Percentiles rank a stretch among this genome's conserved stretches.
Evolutionary conservation across 345 rosid genomes (phyloP).

Genomic region (Brassica incana): DNA sequence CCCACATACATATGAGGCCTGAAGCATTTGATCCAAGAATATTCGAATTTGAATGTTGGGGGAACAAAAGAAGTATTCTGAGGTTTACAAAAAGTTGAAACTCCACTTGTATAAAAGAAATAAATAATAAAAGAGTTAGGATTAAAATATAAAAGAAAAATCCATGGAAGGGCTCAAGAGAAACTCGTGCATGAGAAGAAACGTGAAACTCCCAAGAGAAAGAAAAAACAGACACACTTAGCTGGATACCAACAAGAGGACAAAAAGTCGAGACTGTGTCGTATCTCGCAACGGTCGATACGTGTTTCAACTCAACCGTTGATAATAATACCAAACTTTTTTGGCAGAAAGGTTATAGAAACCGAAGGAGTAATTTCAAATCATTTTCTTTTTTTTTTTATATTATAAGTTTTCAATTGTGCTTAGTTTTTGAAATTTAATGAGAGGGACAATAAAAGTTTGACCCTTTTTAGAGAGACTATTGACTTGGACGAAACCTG

Average conservation of each 20-base stretch:
- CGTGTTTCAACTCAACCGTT: conserved; percentile 34
- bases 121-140: neutral
- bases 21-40: neutral
- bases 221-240: neutral
- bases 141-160: neutral
- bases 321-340: conserved; percentile 15
- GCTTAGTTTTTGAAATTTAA: conserved; percentile 47
- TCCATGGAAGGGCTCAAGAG: conserved; percentile 34
- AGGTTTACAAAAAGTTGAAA: neutral
- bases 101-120: neutral
- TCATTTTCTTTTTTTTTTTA: neutral
- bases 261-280: conserved; percentile 19
- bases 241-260: conserved; percentile 28
- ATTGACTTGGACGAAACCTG: conserved; percentile 42
- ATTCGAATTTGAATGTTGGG: neutral
- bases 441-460: conserved; percentile 54
- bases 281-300: conserved; percentile 32
- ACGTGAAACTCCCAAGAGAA: conserved; percentile 33
- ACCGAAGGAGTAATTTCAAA: neutral
- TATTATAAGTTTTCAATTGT: too few species aligned
- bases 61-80: too few species aligned
- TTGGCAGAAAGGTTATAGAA: neutral
- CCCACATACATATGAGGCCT: neutral
- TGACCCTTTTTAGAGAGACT: conserved; percentile 20
- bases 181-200: neutral